Evolutionary conservation across 2,329 filamentous ascomycete genomes (phyloP), one percentile per base, ranked within the genome.

Genomic region (Colletotrichum sp.): DNA sequence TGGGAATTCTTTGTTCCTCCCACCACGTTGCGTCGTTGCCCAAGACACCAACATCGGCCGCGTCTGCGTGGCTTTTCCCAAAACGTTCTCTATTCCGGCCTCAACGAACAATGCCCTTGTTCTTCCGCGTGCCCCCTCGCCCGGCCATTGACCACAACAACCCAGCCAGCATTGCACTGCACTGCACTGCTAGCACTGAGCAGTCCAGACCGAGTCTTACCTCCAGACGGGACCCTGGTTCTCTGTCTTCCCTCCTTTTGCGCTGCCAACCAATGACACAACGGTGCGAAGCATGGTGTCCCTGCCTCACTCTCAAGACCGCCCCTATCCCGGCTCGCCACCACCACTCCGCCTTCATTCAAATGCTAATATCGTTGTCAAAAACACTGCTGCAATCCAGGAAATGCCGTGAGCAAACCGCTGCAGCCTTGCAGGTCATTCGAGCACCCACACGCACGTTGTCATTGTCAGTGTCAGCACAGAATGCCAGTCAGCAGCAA

Each of bases 81-180:
- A 75, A 71, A 55, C 43, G 68, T 61, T 32, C 32, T 24, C 28
- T 75, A 34, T 58, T 72, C 68, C 68, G 72, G 21, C 34, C 58
- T 60, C 60, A 18, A 48, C 28, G 43, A 26, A 75, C 72, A 75
- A 75, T 43, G 60, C 52, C 68, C 52, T 75, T 75, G 68, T 75
- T 58, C 52, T 72, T 24, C 24, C 36, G 61, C 61, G 36, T 32
- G 28, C 36, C n/a, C n/a, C 43, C 36, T 48, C n/a, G 48, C 60
- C 61, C 67, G 43, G 21, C 34, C 57, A 10, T 38, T 18, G 15
- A 48, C 15, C 65, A 69, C 55, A 36, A 63, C 52, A 61, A 18
- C 30, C 21, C 34, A 10, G 61, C 28, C 68, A 21, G 32, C 16
- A 43, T 43, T 43, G 36, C 38, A n/a, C 38, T 43, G 38, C 38